These are phyloP conservation scores for Rubroboletus pulcherrimus DNA, from an alignment of 768 basidiomycete species.

Conservation along the genomic window DNA sequence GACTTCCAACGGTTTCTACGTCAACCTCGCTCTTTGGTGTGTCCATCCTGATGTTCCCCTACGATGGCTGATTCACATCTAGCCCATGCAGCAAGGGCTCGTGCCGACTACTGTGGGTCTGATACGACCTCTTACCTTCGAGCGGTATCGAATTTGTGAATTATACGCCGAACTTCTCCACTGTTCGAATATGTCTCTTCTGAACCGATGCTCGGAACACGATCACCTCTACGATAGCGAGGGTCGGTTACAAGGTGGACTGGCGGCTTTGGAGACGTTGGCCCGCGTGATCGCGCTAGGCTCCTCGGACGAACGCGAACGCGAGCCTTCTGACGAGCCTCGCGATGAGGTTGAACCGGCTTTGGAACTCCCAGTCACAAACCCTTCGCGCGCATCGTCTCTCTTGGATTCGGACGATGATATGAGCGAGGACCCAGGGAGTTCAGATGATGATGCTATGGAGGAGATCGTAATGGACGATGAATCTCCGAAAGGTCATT, in stretches of 20 bases:
- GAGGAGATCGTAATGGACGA: constrained; percentile 81
- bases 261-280: constrained; percentile 79
- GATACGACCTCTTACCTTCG: constrained; percentile 82
- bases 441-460: constrained; percentile 76
- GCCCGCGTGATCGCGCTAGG: constrained; percentile 77
- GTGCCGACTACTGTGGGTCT: constrained; percentile 71
- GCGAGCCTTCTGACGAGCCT: constrained; percentile 56
- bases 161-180: constrained; percentile 95
- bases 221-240: constrained; percentile 73
- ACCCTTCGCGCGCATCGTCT: constrained; percentile 46
- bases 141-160: constrained; percentile 94
- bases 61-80: constrained; percentile 12
- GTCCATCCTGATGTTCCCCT: constrained; percentile 23
- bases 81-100: constrained; percentile 50
- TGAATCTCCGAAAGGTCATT: constrained; percentile 41
- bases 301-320: constrained; percentile 49
- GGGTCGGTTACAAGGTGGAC: constrained; percentile 84
- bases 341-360: constrained; percentile 57
- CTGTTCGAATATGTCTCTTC: constrained; percentile 95
- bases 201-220: constrained; percentile 75
- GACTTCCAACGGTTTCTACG: constrained; percentile 67
- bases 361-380: constrained; percentile 64
- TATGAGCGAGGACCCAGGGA: constrained; percentile 70
- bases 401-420: constrained; percentile 72
- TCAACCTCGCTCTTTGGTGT: constrained; percentile 73